A percentile compares a stretch with the other conserved stretches of the same genome.
Evolutionary conservation across 768 basidiomycete genomes (phyloP).

Genomic region (Psilocybe azurescens): DNA sequence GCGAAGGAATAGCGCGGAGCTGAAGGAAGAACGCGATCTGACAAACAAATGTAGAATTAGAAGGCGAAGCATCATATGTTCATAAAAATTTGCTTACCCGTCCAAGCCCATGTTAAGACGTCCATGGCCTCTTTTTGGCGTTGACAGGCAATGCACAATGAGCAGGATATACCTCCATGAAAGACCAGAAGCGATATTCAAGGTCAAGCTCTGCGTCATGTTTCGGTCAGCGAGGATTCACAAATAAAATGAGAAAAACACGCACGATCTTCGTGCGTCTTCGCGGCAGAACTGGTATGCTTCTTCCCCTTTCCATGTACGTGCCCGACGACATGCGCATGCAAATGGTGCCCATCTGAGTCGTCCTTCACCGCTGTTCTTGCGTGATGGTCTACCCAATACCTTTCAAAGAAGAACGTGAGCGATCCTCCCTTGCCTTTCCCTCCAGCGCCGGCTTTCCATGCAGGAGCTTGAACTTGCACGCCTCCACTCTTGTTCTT

Average conservation of each 20-base stretch:
- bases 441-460: constrained; percentile 19
- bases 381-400: constrained; percentile 72
- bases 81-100: constrained; percentile 47
- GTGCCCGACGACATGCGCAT: constrained; percentile 16
- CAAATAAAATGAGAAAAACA: constrained; percentile 13
- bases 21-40: constrained; percentile 74
- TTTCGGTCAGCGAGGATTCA: neutral
- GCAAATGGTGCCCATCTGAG: constrained; percentile 11
- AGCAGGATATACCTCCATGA: constrained; percentile 79
- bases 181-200: constrained; percentile 84
- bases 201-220: constrained; percentile 64
- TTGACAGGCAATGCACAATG: constrained; percentile 62
- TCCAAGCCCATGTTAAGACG: constrained; percentile 80
- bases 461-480: constrained; percentile 1
- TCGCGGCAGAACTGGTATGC: constrained; percentile 20
- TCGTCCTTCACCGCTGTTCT: constrained; percentile 45
- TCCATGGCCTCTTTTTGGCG: constrained; percentile 75
- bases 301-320: constrained; percentile 29
- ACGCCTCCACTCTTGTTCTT: constrained; percentile 1
- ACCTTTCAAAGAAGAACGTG: constrained; percentile 37
- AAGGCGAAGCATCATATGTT: neutral
- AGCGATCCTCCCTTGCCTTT: constrained; percentile 31
- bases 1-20: constrained; percentile 58
- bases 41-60: neutral
- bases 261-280: constrained; percentile 50